These are phyloP conservation scores for Bolboschoenus planiculmis DNA, from an alignment of 176 grass and related monocot species.

Conservation along the genomic window DNA sequence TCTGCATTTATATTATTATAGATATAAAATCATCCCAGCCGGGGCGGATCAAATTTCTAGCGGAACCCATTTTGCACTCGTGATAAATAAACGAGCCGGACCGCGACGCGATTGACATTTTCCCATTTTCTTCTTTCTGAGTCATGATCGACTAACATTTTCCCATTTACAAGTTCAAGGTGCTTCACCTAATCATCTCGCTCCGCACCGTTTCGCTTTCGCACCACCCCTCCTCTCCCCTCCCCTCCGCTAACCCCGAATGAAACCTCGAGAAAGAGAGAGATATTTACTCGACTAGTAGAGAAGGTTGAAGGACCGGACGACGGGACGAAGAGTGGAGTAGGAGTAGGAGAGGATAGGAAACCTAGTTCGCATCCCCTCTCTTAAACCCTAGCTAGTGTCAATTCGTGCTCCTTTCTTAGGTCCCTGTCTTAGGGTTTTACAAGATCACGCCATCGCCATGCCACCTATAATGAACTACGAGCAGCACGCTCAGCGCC, in stretches of 20 bases:
- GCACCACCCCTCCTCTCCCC: background rate
- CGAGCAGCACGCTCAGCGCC: slow-evolving; percentile 84
- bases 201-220: background rate
- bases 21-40: no score
- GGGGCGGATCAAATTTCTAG: no score
- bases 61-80: no score
- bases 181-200: no score
- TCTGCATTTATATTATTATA: no score
- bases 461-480: slow-evolving; percentile 97
- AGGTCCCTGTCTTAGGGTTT: background rate
- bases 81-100: no score
- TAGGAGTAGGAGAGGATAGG: background rate
- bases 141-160: no score
- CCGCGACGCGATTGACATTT: no score
- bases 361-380: background rate
- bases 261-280: slow-evolving; percentile 14
- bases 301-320: background rate
- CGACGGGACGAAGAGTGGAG: no score
- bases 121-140: no score
- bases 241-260: background rate
- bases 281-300: background rate
- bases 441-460: slow-evolving; percentile 2
- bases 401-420: background rate
- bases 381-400: slow-evolving; percentile 33
- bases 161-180: no score